Conservation (phyloP, 768 basidiomycete genomes). For the Kwoniella mangroviensis region DNA sequence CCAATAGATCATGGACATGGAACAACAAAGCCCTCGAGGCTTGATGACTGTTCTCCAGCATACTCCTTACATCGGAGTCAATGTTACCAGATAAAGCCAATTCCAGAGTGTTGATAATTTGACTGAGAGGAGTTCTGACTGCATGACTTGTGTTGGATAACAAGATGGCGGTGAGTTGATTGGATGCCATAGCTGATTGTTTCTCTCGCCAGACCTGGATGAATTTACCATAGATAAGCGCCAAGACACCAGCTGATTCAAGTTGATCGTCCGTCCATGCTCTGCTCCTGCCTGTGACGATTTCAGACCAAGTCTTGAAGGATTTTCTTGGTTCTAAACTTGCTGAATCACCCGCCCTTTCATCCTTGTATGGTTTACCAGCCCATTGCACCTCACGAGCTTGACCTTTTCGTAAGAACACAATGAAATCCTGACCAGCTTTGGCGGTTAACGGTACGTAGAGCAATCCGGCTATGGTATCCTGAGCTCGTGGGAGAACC, state of each 20-base stretch:
- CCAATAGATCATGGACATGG: conserved; percentile 81
- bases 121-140: conserved; percentile 63
- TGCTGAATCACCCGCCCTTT: conserved; percentile 58
- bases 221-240: conserved; percentile 77
- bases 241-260: conserved; percentile 78
- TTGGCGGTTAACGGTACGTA: conserved; percentile 72
- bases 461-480: conserved; percentile 73
- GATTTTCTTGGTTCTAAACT: conserved; percentile 74
- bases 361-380: conserved; percentile 69
- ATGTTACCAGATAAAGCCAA: conserved; percentile 76
- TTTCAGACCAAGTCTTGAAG: conserved; percentile 80
- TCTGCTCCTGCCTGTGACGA: conserved; percentile 69
- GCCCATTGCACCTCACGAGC: conserved; percentile 74
- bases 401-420: conserved; percentile 77
- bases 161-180: conserved; percentile 73
- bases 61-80: conserved; percentile 74
- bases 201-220: conserved; percentile 86
- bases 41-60: conserved; percentile 71
- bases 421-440: conserved; percentile 78
- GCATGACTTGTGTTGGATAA: conserved; percentile 83
- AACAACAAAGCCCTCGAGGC: conserved; percentile 78
- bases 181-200: conserved; percentile 72
- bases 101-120: conserved; percentile 85
- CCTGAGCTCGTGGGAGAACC: conserved; percentile 63
- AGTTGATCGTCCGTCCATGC: conserved; percentile 82